Evolutionary conservation across 2,329 filamentous ascomycete genomes (phyloP), one percentile per base, ranked within the genome.

Genomic region (Emmonsiellopsis sp.): DNA sequence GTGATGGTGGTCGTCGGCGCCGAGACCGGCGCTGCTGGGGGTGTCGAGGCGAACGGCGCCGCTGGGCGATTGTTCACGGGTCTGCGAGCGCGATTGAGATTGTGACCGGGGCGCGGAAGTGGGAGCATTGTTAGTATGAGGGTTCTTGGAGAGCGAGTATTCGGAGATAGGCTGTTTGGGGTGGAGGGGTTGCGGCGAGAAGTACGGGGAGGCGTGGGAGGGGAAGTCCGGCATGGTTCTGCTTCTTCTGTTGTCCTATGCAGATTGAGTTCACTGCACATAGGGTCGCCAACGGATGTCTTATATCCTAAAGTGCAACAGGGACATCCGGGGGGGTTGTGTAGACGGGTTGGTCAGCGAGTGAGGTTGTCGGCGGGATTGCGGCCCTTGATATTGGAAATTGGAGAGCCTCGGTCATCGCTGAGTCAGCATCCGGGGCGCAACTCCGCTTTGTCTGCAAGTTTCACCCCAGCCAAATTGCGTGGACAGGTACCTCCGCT

Each of bases 161-260:
- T 64, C 61, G 41, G 54, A 50, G 42, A 62, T 52, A 5, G 53
- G 48, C 6, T 57, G 56, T 26, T 57, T 52, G 34, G 62, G 62
- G 51, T 60, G 61, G 55, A 61, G 59, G 9, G 63, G 61, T 54
- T 68, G 68, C 55, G 74, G 70, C 53, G 75, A 65, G 52, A 80
- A 69, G 57, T 71, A 69, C 26, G 77, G 76, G 42, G 78, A 79
- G 53, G 75, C 71, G 62, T 79, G 78, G 40, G 77, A 74, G n/a
- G 80, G 79, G 55, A 81, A 71, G 54, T 79, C 74, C 45, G 76
- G 70, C 79, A 81, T 81, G 20, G 20, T 26, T 26, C 20, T 26
- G 20, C 20, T 26, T 26, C 5, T 58, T 61, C 65, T 61, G 57
- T 56, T 50, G 57, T 54, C 26, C 55, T 44, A 56, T 54, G 52